Conservation (phyloP, 1,284 basidiomycete species). For the Rugosomyces carneus region DNA sequence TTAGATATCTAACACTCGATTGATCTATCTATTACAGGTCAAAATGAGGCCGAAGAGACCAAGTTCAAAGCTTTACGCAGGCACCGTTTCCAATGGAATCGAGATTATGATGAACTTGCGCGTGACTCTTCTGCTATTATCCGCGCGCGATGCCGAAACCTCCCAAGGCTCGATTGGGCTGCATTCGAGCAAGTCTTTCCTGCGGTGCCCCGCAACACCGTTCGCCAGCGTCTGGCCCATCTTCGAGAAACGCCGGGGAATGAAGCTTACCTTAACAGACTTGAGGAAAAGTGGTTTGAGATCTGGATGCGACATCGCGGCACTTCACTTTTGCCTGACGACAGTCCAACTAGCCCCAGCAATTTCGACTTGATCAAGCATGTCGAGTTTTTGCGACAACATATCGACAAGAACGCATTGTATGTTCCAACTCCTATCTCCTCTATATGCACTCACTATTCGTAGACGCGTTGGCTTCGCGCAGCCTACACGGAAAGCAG, state of each 20-base stretch:
- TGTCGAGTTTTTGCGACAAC: slow-evolving; percentile 70
- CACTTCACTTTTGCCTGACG: slow-evolving; percentile 63
- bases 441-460: slow-evolving; percentile 14
- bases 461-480: slow-evolving; percentile 53
- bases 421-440: slow-evolving; percentile 35
- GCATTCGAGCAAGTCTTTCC: slow-evolving; percentile 78
- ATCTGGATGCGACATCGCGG: slow-evolving; percentile 72
- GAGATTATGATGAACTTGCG: slow-evolving; percentile 81
- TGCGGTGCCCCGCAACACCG: slow-evolving; percentile 58
- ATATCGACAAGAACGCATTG: slow-evolving; percentile 83
- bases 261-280: slow-evolving; percentile 68
- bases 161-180: slow-evolving; percentile 59
- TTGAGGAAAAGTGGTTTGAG: slow-evolving; percentile 79
- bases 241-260: slow-evolving; percentile 61
- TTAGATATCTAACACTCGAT: neutral
- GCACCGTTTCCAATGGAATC: slow-evolving; percentile 75
- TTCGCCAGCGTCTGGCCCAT: slow-evolving; percentile 57
- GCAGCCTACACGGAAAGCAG: slow-evolving; percentile 34
- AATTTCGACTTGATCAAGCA: slow-evolving; percentile 77
- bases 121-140: slow-evolving; percentile 82
- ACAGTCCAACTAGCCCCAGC: slow-evolving; percentile 57
- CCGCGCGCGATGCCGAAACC: slow-evolving; percentile 63
- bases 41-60: slow-evolving; percentile 11
- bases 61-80: slow-evolving; percentile 30
- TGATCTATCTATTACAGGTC: neutral